phyloP scores from a whole-genome alignment of 257 asterid genomes.

The Craterostigma plantagineum region DNA sequence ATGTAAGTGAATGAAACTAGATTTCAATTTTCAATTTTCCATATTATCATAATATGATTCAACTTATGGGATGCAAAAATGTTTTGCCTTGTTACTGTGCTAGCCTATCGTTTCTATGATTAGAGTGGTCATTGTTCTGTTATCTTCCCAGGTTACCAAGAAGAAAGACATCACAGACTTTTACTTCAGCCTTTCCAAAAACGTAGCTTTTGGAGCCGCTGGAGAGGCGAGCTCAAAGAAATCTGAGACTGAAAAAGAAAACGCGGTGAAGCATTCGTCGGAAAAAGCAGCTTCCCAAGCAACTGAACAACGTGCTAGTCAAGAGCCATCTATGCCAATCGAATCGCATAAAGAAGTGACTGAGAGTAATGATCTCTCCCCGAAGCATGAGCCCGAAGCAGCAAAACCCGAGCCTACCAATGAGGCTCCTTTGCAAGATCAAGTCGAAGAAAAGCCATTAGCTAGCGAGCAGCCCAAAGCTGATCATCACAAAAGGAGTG shows the following conservation, averaged over 20 bases:
- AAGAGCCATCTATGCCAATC: slow-evolving; percentile 19
- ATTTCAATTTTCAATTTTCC: not conserved
- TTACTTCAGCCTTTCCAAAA: slow-evolving; percentile 59
- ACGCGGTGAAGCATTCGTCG: slow-evolving; percentile 16
- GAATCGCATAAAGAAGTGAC: slow-evolving; percentile 15
- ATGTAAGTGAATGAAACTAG: not conserved
- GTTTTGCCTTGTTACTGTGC: too few species aligned
- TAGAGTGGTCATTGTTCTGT: not conserved
- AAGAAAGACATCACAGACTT: slow-evolving; percentile 67
- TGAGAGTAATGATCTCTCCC: slow-evolving; percentile 17
- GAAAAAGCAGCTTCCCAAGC: slow-evolving; percentile 17
- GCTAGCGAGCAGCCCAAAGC: not conserved
- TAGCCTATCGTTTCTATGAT: not conserved
- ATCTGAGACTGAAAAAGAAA: slow-evolving; percentile 23
- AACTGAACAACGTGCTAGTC: slow-evolving; percentile 6
- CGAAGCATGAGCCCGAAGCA: slow-evolving; percentile 16
- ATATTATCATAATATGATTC: not conserved
- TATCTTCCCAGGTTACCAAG: slow-evolving; percentile 50
- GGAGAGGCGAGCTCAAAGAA: slow-evolving; percentile 26
- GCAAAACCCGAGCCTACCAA: slow-evolving; percentile 17
- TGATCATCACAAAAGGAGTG: slow-evolving; percentile 22
- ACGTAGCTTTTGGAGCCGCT: slow-evolving; percentile 39
- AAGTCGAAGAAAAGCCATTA: not conserved
- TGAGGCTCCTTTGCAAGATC: slow-evolving; percentile 18
- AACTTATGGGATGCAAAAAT: not conserved